These are phyloP conservation scores for Neurospora tetraspora DNA, from an alignment of 495 filamentous ascomycete species.

Conservation along the genomic window DNA sequence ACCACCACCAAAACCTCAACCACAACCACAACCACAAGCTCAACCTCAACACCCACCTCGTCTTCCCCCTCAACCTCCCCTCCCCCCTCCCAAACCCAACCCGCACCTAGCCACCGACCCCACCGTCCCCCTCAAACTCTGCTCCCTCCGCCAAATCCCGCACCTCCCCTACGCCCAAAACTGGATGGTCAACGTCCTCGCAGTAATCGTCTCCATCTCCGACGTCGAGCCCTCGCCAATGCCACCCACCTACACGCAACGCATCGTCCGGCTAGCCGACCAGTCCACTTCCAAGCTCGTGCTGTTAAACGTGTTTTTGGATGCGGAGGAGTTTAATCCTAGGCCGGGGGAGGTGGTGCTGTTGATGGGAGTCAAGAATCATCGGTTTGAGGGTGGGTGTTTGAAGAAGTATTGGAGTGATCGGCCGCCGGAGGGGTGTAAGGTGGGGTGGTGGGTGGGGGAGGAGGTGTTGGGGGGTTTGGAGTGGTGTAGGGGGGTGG, in stretches of 20 bases:
- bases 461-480: constrained; percentile 16
- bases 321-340: constrained; percentile 32
- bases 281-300: constrained; percentile 33
- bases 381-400: constrained; percentile 35
- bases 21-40: neutral
- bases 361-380: constrained; percentile 38
- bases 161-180: constrained; percentile 39
- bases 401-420: constrained; percentile 40
- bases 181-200: constrained; percentile 37
- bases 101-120: constrained; percentile 19
- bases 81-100: constrained; percentile 7
- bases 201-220: constrained; percentile 30
- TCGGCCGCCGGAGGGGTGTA: constrained; percentile 11
- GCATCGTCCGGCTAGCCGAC: constrained; percentile 32
- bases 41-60: neutral
- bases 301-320: constrained; percentile 33
- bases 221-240: constrained; percentile 24
- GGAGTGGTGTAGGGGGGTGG: constrained; percentile 30
- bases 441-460: constrained; percentile 31
- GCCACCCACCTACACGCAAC: constrained; percentile 29
- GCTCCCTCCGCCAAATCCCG: constrained; percentile 29
- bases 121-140: constrained; percentile 28
- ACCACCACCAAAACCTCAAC: neutral
- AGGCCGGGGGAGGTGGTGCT: constrained; percentile 30
- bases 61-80: constrained; percentile 10